Base-by-base conservation (phyloP, 164 flowering plant species). In the grape (Vitis vinifera) region DNA sequence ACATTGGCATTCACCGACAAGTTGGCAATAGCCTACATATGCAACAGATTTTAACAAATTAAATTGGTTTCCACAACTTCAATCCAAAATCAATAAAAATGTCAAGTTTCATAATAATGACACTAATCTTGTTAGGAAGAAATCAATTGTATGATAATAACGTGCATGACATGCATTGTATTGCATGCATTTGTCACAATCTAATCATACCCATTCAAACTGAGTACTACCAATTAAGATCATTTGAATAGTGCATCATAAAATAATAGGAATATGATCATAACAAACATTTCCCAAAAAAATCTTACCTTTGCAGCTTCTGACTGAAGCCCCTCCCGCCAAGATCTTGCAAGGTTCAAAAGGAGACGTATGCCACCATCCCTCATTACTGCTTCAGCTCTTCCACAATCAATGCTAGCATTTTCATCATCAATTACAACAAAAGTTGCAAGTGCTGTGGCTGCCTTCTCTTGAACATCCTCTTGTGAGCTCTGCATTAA, bases 381-480 rank as follows among this genome's bases (percentile, higher is more conserved):
- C 48, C 70, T 76, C 97, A 93, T 85, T 68, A 96, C 97, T 70
- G 93, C 92, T 77, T 96, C 97, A 60, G 98, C 96, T 75, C 97
- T 84, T 71, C 83, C 87, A 67, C 86, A 67, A 68, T 93, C 92
- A 75, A 96, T 89, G 68, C 88, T 88, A 15, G 98, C 91, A 84
- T 89, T 89, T 76, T 92, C 98, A 76, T 96, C 97, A 75, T 96
- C 98, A 77, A 88, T 89, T 56, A 93, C 98, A 66, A 93, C 98
- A 81, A 96, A 96, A 23, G 97, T 89, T 65, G 99, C 98, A 72
- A 96, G 90, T 50, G 97, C 99, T 4, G 95, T 89, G 10, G 98
- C 99, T 63, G 99, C 97, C 80, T 94, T 88, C 78, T 96, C 99
- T 77, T 93, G 99, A 72, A 93, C 98, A 79, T 96, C 98, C 77